Base-by-base conservation (phyloP, 2,329 filamentous ascomycete species). In the Botrytis pseudocinerea region DNA sequence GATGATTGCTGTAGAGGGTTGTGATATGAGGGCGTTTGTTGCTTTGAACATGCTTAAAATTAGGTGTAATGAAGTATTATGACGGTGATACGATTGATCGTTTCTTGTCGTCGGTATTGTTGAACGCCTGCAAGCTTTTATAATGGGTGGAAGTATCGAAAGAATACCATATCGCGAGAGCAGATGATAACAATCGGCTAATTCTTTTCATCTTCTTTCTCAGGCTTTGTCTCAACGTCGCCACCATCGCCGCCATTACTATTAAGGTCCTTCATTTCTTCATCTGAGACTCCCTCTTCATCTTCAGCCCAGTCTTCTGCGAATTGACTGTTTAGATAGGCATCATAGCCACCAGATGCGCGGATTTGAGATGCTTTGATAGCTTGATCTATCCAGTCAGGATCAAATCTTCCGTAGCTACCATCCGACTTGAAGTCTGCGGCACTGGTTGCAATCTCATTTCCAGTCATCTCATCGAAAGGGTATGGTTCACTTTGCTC, bases 381-480 rank as follows among this genome's bases (percentile, higher is more conserved):
- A 22, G 89, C 89, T 72, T 88, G 82, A 2, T 81, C 82, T 73
- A 87, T 83, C 89, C 89, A 92, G 69, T 83, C 83, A 16, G 86
- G 85, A n/a, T 86, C 85, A 75, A 89, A 86, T 68, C 84, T 85
- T 3, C 90, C 90, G 40, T 84, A 82, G 35, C 80, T 80, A 1
- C 91, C 82, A 76, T 91, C 88, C 5, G 85, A 79, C 78, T 89
- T 85, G 78, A 88, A 91, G 69, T 85, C 83, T 28, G 85, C 84
- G 57, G 89, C 79, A 61, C 84, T 86, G 32, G 85, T 85, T 35
- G 85, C 83, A 80, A 89, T 88, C 18, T 73, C 63, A 22, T 74
- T 70, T 20, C 65, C 38, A 32, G 44, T 57, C 64, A 73, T 70
- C 2, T 59, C n/a, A 20, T 70, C 71, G 18, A 70, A 63, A 42